Evolutionary conservation across 768 basidiomycete genomes (phyloP), one percentile per base, ranked within the genome.

Genomic region (Harrya chromipes): DNA sequence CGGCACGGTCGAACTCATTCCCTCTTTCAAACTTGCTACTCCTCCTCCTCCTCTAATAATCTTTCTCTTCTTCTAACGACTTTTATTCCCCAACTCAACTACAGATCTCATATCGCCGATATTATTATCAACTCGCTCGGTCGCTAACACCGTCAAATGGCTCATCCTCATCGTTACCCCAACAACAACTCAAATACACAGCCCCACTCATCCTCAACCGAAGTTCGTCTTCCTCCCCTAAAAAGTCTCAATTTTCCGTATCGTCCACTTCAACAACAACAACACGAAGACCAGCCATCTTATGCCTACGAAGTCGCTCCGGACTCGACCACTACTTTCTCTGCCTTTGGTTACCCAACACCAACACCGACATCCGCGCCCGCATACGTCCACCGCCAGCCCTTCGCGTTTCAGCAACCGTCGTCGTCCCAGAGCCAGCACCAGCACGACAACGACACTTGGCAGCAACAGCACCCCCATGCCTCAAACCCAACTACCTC

Each of bases 201-300:
- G 7, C 59, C 71, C 31, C 71, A 68, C 54, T 23, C n/a, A n/a
- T n/a, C 68, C 21, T 43, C 75, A 60, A 74, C 68, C 50, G 71
- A 75, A 49, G 67, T 81, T 58, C 82, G 83, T 34, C 76, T 87
- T 5, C 86, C 86, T 0, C 85, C 85, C 17, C 76, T 88, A 64
- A 87, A 81, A 70, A 84, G 85, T 62, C 75, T 89, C 63, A 83
- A 85, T 64, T 86, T 88, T 55, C 63, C 64, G 47, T 79, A 77
- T 46, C 63, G 59, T 44, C 55, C 72, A 20, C 66, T 69, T 27
- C 54, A 69, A 47, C 63, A 58, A 13, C 56, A 23, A 65, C 44
- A 52, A 46, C 43, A 26, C 53, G 10, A 42, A 19, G 64, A 60
- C 49, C 54, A 54, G 44, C 31, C 54, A 0, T 21, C 47, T 16